Evolutionary conservation across 2,329 filamentous ascomycete genomes (phyloP).

Genomic region (Pseudofabraea citricarpa): DNA sequence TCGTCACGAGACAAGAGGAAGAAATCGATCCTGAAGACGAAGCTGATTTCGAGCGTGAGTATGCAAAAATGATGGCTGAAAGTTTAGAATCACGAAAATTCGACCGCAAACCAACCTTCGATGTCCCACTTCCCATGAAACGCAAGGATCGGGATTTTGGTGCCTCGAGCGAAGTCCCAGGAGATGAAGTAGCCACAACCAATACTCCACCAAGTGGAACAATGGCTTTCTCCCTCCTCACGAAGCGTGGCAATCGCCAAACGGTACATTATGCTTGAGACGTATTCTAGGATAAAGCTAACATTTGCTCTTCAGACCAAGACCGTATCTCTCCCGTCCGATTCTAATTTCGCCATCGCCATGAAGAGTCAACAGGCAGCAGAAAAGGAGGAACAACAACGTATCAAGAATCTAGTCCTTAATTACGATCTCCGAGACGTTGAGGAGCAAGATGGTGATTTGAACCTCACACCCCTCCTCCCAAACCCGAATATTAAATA

Average conservation of each 20-base stretch:
- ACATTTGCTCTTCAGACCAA: slow-evolving; percentile 59
- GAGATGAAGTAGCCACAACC: slow-evolving; percentile 34
- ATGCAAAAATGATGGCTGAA: slow-evolving; percentile 97
- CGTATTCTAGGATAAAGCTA: slow-evolving; percentile 6
- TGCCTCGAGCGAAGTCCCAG: slow-evolving; percentile 27
- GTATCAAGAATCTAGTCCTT: slow-evolving; percentile 95
- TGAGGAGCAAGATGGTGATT: slow-evolving; percentile 74
- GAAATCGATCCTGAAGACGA: slow-evolving; percentile 89
- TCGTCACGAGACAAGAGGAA: slow-evolving; percentile 88
- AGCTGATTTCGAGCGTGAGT: slow-evolving; percentile 95
- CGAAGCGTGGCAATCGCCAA: slow-evolving; percentile 92
- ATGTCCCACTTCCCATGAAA: slow-evolving; percentile 94
- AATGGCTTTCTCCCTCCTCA: slow-evolving; percentile 97
- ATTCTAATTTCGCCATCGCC: slow-evolving; percentile 91
- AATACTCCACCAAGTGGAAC: slow-evolving; percentile 43
- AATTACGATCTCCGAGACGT: slow-evolving; percentile 91
- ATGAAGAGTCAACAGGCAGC: slow-evolving; percentile 96
- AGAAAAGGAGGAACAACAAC: slow-evolving; percentile 92
- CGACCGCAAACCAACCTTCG: slow-evolving; percentile 89
- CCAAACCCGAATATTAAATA: slow-evolving; percentile 48
- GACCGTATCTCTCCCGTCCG: slow-evolving; percentile 81
- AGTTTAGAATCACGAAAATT: slow-evolving; percentile 94
- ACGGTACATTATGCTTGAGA: too few species aligned
- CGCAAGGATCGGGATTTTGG: slow-evolving; percentile 57
- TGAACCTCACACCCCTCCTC: slow-evolving; percentile 35